Evolutionary conservation across 2,329 filamentous ascomycete genomes (phyloP).

Genomic region (Sporothrix pseudoabietina): DNA sequence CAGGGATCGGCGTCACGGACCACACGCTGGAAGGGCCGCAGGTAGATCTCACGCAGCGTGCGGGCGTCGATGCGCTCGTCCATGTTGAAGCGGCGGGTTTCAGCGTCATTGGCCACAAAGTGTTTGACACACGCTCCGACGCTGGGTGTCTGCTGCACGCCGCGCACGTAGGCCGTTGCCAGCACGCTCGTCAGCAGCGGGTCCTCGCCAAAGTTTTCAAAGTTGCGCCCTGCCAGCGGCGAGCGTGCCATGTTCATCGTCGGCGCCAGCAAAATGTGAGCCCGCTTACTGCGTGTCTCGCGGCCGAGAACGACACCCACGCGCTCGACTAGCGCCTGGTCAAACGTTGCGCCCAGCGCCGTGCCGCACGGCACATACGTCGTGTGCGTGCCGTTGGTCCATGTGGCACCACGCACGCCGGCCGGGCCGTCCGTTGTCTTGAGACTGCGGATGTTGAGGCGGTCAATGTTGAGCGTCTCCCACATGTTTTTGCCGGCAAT

Average conservation of each 20-base stretch:
- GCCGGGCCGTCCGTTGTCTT: conserved; percentile 72
- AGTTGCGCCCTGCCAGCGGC: conserved; percentile 64
- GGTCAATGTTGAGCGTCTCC: conserved; percentile 33
- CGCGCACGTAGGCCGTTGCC: conserved; percentile 27
- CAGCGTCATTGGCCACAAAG: conserved; percentile 73
- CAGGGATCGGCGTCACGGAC: conserved; percentile 64
- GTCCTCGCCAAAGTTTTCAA: conserved; percentile 65
- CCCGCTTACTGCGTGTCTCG: conserved; percentile 61
- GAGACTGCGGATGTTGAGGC: conserved; percentile 33
- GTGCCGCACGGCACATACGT: conserved; percentile 81
- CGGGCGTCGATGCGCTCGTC: conserved; percentile 67
- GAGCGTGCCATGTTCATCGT: conserved; percentile 59
- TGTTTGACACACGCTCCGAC: conserved; percentile 38
- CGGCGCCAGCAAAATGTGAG: conserved; percentile 61
- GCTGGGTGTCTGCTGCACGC: conserved; percentile 22
- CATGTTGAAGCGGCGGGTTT: conserved; percentile 67
- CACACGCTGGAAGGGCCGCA: conserved; percentile 70
- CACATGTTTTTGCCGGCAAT: conserved; percentile 33
- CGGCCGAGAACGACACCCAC: conserved; percentile 50
- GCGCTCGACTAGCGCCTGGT: conserved; percentile 23
- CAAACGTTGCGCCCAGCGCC: conserved; percentile 63
- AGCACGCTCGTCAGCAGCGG: conserved; percentile 40
- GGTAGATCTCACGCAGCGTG: conserved; percentile 68
- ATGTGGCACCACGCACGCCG: conserved; percentile 67
- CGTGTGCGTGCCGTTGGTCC: conserved; percentile 69